A percentile compares a stretch with the other conserved stretches of the same genome.
Evolutionary conservation across 2,329 filamentous ascomycete genomes (phyloP).

Genomic region (Cladosporium sp.): DNA sequence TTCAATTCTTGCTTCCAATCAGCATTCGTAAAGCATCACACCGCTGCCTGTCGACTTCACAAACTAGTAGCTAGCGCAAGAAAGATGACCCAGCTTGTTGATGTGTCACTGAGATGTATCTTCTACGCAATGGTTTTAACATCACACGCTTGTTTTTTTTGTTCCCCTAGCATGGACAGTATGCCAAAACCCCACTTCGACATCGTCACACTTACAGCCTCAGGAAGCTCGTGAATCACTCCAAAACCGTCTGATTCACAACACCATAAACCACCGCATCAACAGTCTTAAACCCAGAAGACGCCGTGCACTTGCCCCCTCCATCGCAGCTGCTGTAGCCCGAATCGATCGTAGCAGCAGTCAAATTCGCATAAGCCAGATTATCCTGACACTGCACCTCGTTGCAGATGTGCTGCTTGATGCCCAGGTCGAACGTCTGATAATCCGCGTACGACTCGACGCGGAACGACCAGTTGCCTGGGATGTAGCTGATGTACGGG

Average conservation of each 20-base stretch:
- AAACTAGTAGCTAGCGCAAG: no score
- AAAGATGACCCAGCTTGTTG: no score
- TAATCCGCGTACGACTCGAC: slow-evolving; percentile 1
- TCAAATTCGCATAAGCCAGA: neutral
- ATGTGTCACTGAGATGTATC: no score
- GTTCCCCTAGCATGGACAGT: no score
- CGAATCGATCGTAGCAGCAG: neutral
- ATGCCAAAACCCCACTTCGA: no score
- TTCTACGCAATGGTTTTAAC: no score
- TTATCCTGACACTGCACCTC: neutral
- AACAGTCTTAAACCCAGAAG: neutral
- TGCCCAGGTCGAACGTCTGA: slow-evolving; percentile 2
- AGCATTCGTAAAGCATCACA: no score
- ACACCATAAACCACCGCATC: neutral
- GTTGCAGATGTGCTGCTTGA: slow-evolving; percentile 1
- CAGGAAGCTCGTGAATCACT: neutral
- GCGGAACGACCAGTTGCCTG: neutral
- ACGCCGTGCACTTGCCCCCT: neutral
- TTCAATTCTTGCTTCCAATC: no score
- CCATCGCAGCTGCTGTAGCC: neutral
- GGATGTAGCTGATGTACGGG: neutral
- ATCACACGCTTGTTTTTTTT: no score
- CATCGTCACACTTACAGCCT: neutral
- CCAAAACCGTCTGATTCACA: neutral
- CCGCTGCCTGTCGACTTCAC: no score